phyloP scores from a whole-genome alignment of 441 rosid genomes.

The Raphanus hybrid region DNA sequence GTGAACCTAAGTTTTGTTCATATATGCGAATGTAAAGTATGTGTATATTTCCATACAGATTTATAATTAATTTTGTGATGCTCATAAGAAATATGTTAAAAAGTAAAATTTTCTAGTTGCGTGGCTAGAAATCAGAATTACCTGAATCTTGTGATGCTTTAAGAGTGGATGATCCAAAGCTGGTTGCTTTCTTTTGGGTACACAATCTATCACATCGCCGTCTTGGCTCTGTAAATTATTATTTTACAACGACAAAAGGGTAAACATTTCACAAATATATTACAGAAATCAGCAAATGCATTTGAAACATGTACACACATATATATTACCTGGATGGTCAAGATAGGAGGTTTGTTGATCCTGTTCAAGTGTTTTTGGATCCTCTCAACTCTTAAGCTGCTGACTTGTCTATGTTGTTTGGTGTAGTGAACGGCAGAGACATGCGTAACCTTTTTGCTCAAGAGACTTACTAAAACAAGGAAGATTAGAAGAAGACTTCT shows the following conservation, averaged over 20 bases:
- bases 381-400: constrained; percentile 77
- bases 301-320: not conserved
- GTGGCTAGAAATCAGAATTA: constrained; percentile 13
- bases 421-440: constrained; percentile 59
- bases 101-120: not conserved
- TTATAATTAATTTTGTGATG: not conserved
- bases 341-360: constrained; percentile 66
- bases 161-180: constrained; percentile 76
- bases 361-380: constrained; percentile 66
- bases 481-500: constrained; percentile 38
- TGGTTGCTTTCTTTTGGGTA: constrained; percentile 65
- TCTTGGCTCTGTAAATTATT: constrained; percentile 61
- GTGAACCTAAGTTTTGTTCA: too few relatives aligned
- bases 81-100: not conserved
- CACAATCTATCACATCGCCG: constrained; percentile 67
- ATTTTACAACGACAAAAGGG: not conserved
- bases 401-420: constrained; percentile 57
- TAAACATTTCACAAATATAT: not conserved
- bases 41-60: not conserved
- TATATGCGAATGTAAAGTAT: too few relatives aligned
- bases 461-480: constrained; percentile 29
- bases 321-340: constrained; percentile 58
- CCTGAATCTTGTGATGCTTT: constrained; percentile 76
- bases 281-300: constrained; percentile 8
- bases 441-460: constrained; percentile 14